Conservation (phyloP, 805 yeast species). For the Kuraishia capsulata region DNA sequence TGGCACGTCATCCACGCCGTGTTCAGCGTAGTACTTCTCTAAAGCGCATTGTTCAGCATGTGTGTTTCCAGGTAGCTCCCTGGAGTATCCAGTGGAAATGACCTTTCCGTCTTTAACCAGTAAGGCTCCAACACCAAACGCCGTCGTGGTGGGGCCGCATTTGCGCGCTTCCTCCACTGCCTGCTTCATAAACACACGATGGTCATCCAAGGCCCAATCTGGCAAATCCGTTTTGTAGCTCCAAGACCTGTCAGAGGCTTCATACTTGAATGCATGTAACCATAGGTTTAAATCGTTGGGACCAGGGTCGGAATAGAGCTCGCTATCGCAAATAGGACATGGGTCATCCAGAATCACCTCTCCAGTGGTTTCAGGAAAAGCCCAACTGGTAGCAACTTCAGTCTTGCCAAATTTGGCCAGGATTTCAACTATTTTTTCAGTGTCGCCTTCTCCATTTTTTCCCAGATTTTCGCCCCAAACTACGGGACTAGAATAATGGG, state of each 20-base stretch:
- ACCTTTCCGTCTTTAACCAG: conserved; percentile 54
- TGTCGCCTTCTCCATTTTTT: conserved; percentile 34
- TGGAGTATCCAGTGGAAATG: conserved; percentile 76
- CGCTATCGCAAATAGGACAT: conserved; percentile 63
- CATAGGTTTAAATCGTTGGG: conserved; percentile 79
- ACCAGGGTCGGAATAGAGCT: conserved; percentile 80
- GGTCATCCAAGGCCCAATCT: conserved; percentile 66
- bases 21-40: conserved; percentile 49
- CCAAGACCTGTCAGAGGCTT: conserved; percentile 52
- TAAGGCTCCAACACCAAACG: conserved; percentile 92
- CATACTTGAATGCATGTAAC: conserved; percentile 85
- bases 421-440: conserved; percentile 17
- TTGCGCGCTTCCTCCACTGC: conserved; percentile 75
- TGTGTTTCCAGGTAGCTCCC: conserved; percentile 90
- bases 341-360: conserved; percentile 50
- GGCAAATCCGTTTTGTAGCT: conserved; percentile 69
- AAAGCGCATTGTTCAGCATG: conserved; percentile 97
- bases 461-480: conserved; percentile 83
- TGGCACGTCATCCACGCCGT: conserved; percentile 42
- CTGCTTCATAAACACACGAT: conserved; percentile 53
- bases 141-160: conserved; percentile 76
- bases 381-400: conserved; percentile 59
- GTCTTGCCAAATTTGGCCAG: conserved; percentile 67
- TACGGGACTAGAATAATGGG: conserved; percentile 67
- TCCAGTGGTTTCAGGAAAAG: conserved; percentile 49